These are phyloP conservation scores for Salvia hispanica DNA, from an alignment of 257 asterid genomes.

Conservation along the genomic window DNA sequence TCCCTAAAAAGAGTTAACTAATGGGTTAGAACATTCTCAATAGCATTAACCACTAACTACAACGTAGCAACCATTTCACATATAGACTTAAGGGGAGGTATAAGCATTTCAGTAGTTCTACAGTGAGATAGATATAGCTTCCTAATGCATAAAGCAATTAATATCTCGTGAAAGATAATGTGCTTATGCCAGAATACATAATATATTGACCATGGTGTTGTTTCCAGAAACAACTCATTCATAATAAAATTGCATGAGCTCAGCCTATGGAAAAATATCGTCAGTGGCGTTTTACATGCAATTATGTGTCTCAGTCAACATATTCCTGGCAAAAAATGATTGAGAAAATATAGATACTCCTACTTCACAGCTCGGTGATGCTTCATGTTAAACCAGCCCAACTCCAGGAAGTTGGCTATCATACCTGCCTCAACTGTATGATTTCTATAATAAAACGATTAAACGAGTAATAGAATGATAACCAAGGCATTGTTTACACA, in stretches of 20 bases:
- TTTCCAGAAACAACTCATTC: not conserved
- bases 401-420: slow-evolving; percentile 12
- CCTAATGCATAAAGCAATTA: slow-evolving; percentile 7
- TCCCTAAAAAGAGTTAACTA: slow-evolving; percentile 5
- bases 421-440: not conserved
- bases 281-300: not conserved
- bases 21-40: slow-evolving; percentile 13
- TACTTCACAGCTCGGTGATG: not conserved
- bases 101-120: slow-evolving; percentile 10
- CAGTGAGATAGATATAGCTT: not conserved
- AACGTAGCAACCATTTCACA: slow-evolving; percentile 23
- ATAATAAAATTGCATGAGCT: too few relatives aligned
- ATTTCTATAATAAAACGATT: not conserved
- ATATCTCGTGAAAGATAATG: not conserved
- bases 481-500: slow-evolving; percentile 1
- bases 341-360: not conserved
- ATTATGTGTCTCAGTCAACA: slow-evolving; percentile 12
- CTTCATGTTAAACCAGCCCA: slow-evolving; percentile 18
- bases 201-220: not conserved
- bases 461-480: not conserved
- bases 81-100: not conserved
- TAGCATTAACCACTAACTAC: slow-evolving; percentile 21
- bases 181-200: not conserved
- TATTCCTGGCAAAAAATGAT: not conserved
- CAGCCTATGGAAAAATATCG: slow-evolving; percentile 1